Evolutionary conservation across 176 grass and related monocot genomes (phyloP).

Genomic region (Urochloa ruziziensis): DNA sequence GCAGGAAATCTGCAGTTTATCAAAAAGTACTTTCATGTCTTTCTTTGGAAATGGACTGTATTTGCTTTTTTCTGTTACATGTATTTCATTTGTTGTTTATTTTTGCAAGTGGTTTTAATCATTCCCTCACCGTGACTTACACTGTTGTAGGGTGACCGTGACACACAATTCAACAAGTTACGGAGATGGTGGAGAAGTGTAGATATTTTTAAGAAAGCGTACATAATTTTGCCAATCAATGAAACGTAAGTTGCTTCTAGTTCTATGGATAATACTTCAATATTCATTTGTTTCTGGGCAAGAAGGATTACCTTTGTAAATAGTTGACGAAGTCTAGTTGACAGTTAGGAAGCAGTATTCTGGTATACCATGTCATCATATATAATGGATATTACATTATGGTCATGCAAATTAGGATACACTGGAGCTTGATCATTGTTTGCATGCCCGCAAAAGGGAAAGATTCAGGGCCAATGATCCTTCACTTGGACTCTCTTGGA

Average conservation of each 20-base stretch:
- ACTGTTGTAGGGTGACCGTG: slow-evolving; percentile 15
- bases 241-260: slow-evolving; percentile 70
- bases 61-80: background rate
- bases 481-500: slow-evolving; percentile 90
- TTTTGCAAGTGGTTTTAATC: slow-evolving; percentile 15
- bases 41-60: no score
- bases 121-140: background rate
- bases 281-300: slow-evolving; percentile 12
- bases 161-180: slow-evolving; percentile 54
- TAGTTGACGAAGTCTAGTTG: slow-evolving; percentile 5
- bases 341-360: background rate
- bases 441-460: slow-evolving; percentile 66
- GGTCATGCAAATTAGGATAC: slow-evolving; percentile 59
- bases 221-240: slow-evolving; percentile 86
- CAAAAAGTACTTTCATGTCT: no score
- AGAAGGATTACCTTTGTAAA: slow-evolving; percentile 17
- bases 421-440: slow-evolving; percentile 94
- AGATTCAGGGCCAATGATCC: slow-evolving; percentile 57
- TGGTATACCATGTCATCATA: slow-evolving; percentile 17
- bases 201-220: slow-evolving; percentile 79
- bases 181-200: slow-evolving; percentile 79
- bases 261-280: slow-evolving; percentile 24
- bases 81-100: background rate
- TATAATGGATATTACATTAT: slow-evolving; percentile 2
- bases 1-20: no score